Conservation (phyloP, 805 yeast species). For the Yarrowia osloensis region DNA sequence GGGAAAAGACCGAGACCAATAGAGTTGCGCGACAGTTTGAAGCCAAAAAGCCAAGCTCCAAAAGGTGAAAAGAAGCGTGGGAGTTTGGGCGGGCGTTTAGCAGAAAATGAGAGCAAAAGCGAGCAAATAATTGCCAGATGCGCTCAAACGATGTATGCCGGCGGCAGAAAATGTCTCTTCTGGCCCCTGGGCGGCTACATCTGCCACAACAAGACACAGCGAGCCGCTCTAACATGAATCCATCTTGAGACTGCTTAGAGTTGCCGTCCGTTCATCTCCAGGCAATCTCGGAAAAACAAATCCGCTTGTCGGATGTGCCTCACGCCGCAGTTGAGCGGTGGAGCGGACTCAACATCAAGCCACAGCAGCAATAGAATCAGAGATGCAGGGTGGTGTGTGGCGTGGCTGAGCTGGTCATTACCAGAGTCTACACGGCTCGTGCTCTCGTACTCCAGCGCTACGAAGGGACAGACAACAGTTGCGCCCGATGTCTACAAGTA, state of each 20-base stretch:
- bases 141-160: neutral
- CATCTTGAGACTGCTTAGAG: neutral
- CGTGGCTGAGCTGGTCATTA: neutral
- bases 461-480: no score
- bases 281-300: neutral
- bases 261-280: neutral
- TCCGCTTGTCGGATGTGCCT: slow-evolving; percentile 2
- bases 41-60: neutral
- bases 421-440: no score
- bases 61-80: neutral
- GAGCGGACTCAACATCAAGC: neutral
- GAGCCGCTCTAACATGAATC: no score
- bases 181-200: neutral
- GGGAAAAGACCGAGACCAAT: slow-evolving; percentile 13
- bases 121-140: neutral
- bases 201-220: no score
- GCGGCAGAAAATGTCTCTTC: neutral
- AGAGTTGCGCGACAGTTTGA: slow-evolving; percentile 11
- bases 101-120: neutral
- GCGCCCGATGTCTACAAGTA: no score
- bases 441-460: no score
- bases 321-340: neutral
- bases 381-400: neutral
- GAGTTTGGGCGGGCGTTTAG: neutral
- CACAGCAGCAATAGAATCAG: neutral